phyloP scores from a whole-genome alignment of 257 asterid species.

The Penstemon newberryi region DNA sequence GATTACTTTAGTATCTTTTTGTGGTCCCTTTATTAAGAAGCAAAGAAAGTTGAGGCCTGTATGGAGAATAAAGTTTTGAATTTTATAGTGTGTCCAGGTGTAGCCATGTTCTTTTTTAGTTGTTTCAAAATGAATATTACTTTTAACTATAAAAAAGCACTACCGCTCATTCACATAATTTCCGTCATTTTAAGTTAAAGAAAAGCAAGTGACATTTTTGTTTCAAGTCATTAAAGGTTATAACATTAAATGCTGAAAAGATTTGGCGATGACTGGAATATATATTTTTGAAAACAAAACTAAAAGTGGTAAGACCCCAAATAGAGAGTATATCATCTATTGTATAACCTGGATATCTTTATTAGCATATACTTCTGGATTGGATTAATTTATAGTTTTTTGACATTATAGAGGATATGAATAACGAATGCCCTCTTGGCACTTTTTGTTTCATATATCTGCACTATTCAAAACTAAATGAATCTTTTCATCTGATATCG shows the following conservation, averaged over 20 bases:
- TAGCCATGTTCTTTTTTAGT: neutral
- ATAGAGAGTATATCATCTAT: neutral
- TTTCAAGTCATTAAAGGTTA: neutral
- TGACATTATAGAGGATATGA: constrained; percentile 14
- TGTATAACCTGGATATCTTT: neutral
- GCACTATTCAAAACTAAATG: neutral
- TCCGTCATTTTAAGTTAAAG: too few relatives aligned
- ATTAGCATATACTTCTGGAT: constrained; percentile 17
- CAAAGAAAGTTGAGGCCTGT: neutral
- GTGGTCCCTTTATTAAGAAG: neutral
- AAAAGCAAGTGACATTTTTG: too few relatives aligned
- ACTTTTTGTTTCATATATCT: neutral
- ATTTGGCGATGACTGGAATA: too few relatives aligned
- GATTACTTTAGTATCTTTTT: neutral
- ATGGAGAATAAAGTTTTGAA: neutral
- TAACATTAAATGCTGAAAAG: neutral
- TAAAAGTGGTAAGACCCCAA: neutral
- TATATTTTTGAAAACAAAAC: neutral
- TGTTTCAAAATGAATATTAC: too few relatives aligned
- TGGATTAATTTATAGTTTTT: neutral
- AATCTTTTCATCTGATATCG: constrained; percentile 21
- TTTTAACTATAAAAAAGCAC: too few relatives aligned
- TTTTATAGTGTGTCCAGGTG: neutral
- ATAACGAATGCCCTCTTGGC: neutral
- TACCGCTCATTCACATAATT: too few relatives aligned